Conservation (phyloP, 2,329 filamentous ascomycete genomes). For the Endothia cerciana region DNA sequence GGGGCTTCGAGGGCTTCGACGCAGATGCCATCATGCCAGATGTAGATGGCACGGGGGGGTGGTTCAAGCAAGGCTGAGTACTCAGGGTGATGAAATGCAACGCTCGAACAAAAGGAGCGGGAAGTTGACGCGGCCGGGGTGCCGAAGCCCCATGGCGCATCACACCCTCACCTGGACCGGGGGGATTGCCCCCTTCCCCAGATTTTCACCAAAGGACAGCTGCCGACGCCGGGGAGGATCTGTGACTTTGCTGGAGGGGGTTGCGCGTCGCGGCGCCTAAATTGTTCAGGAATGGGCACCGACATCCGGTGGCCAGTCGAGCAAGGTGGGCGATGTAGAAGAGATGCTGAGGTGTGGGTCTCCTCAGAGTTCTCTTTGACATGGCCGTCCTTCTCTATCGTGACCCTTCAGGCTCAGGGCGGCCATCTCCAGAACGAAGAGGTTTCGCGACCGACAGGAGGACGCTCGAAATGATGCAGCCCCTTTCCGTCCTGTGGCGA, state of each 20-base stretch:
- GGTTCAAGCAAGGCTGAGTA: background rate
- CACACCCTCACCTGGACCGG: background rate
- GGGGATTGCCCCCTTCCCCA: background rate
- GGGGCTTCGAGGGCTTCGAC: slow-evolving; percentile 5
- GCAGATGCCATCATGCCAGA: slow-evolving; percentile 14
- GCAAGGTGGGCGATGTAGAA: background rate
- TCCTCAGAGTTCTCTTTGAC: no score
- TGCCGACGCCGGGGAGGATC: background rate
- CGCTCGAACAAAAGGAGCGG: background rate
- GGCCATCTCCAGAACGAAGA: no score
- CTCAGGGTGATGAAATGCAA: background rate
- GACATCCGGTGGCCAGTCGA: background rate
- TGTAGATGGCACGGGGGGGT: background rate
- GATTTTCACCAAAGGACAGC: background rate
- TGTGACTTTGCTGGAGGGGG: no score
- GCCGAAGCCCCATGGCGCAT: slow-evolving; percentile 1
- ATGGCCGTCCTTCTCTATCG: no score
- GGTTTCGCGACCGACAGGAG: no score
- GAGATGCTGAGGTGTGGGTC: background rate
- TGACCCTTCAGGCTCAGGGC: no score
- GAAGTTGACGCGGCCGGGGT: slow-evolving; percentile 10
- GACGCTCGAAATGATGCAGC: background rate
- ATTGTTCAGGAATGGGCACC: slow-evolving; percentile 4
- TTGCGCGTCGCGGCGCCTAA: background rate
- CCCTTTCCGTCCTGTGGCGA: background rate